phyloP scores from a whole-genome alignment of 148 eudicot genomes.

The Beta vulgaris region DNA sequence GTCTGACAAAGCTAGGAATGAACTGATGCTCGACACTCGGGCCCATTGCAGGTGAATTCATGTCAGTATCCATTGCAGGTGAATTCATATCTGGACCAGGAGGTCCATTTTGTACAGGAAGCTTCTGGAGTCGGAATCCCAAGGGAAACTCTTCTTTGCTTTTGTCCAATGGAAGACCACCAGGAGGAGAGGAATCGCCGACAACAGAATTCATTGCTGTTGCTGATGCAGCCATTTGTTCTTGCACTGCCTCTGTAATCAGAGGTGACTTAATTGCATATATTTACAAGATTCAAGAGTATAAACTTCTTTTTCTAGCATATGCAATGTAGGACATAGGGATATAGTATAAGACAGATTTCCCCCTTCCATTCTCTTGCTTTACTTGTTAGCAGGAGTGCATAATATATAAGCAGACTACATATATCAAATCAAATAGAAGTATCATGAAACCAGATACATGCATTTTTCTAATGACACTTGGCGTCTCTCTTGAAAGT shows the following conservation, averaged over 20 bases:
- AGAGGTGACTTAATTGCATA: constrained; percentile 18
- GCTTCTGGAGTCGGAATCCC: constrained; percentile 73
- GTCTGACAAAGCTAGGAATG: constrained; percentile 61
- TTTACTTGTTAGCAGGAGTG: background rate
- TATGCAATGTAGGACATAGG: background rate
- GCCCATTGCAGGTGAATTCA: constrained; percentile 52
- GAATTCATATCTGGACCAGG: constrained; percentile 78
- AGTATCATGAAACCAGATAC: too few species aligned
- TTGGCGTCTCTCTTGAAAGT: too few species aligned
- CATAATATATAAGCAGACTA: background rate
- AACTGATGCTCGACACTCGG: constrained; percentile 88
- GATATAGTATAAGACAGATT: background rate
- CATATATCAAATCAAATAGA: background rate
- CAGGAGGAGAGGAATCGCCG: constrained; percentile 85
- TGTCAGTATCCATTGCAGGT: constrained; percentile 56
- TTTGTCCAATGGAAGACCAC: constrained; percentile 52
- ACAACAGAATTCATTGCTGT: constrained; percentile 57
- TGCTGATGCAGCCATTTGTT: constrained; percentile 54
- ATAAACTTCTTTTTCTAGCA: background rate
- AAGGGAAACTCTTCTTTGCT: constrained; percentile 59
- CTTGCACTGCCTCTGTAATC: constrained; percentile 75
- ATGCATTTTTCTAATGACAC: too few species aligned
- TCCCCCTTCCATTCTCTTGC: background rate
- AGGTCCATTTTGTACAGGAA: constrained; percentile 56
- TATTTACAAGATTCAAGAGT: background rate